A percentile compares a stretch with the other conserved stretches of the same genome.
phyloP scores from a whole-genome alignment of 176 grass and related monocot species.

The Thalia dealbata region DNA sequence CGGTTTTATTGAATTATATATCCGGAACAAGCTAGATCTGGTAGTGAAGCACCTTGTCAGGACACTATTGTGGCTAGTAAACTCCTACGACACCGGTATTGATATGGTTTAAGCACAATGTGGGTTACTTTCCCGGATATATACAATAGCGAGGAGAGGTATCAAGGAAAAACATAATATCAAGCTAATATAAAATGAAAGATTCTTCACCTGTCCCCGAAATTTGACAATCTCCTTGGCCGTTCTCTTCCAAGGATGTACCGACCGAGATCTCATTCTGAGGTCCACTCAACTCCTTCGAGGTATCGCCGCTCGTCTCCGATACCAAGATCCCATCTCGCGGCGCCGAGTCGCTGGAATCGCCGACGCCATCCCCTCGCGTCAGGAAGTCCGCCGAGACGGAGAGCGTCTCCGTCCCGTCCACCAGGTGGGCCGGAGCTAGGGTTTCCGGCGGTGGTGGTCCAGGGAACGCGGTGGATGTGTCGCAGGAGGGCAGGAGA shows the following conservation, averaged over 20 bases:
- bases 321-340: background rate
- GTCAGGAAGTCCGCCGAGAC: conserved; percentile 6
- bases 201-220: conserved; percentile 2
- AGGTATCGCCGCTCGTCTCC: background rate
- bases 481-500: conserved; percentile 16
- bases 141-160: background rate
- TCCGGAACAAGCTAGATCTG: background rate
- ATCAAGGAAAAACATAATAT: background rate
- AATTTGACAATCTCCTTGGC: background rate
- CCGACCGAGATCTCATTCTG: background rate
- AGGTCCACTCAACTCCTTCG: background rate
- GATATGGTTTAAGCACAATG: background rate
- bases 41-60: background rate
- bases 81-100: background rate
- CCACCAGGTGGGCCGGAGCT: conserved; percentile 12
- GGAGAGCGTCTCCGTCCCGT: conserved; percentile 29
- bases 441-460: conserved; percentile 34
- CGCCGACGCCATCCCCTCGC: conserved; percentile 4
- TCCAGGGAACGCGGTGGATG: background rate
- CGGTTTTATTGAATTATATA: background rate
- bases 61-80: background rate
- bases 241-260: background rate
- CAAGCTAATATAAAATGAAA: background rate
- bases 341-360: background rate
- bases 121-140: background rate